Percentiles rank a stretch among this genome's conserved stretches.
Evolutionary conservation across 371 early-diverging fungal genomes (phyloP).

Genomic region (Circinella minor): DNA sequence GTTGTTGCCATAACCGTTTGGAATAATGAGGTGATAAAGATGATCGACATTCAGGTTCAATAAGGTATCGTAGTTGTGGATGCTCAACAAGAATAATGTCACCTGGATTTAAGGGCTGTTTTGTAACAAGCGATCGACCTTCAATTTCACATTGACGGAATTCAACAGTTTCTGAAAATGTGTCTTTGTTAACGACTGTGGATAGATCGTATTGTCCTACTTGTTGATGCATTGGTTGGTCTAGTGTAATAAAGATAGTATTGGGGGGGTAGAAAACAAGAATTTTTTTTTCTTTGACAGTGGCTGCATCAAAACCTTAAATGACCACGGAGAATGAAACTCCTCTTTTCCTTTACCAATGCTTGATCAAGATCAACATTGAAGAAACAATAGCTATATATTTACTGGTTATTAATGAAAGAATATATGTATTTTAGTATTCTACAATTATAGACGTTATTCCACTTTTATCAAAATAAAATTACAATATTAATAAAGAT

Average conservation of each 20-base stretch:
- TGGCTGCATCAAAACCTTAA: no score
- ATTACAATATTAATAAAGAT: no score
- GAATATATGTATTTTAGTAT: no score
- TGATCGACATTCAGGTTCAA: constrained; percentile 47
- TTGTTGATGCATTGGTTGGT: neutral
- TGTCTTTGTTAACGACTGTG: constrained; percentile 42
- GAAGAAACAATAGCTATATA: no score
- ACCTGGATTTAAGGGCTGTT: constrained; percentile 32
- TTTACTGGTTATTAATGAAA: no score
- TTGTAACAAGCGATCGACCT: constrained; percentile 46
- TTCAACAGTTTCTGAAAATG: constrained; percentile 29
- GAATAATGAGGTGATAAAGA: constrained; percentile 45
- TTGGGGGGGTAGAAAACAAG: neutral
- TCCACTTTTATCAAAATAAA: no score
- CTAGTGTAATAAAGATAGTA: neutral
- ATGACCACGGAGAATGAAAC: no score
- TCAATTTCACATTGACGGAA: constrained; percentile 37
- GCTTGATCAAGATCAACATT: no score
- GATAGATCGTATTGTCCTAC: constrained; percentile 29
- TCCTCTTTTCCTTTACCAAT: no score
- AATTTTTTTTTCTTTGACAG: neutral
- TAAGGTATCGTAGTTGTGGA: constrained; percentile 39
- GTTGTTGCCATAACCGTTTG: constrained; percentile 38
- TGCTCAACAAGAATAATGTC: constrained; percentile 44
- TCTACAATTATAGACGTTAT: no score